phyloP scores from a whole-genome alignment of 2,329 filamentous ascomycete genomes.

The Fusarium chuoi region DNA sequence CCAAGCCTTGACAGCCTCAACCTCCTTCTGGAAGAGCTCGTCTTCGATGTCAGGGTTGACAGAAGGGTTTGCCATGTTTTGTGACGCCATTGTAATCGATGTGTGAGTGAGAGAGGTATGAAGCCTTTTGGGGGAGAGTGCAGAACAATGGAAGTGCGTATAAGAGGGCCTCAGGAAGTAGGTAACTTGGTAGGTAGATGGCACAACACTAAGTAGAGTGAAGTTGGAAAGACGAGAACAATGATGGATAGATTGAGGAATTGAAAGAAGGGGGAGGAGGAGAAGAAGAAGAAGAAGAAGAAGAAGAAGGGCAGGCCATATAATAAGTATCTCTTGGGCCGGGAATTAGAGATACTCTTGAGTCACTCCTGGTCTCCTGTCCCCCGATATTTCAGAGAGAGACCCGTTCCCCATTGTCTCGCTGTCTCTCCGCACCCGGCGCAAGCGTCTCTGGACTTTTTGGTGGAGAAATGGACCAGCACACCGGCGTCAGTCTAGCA shows the following conservation, averaged over 20 bases:
- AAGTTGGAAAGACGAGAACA: background rate
- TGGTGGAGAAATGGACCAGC: background rate
- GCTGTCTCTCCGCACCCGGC: slow-evolving; percentile 26
- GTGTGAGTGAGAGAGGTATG: background rate
- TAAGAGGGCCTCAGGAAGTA: slow-evolving; percentile 9
- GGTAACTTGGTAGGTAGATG: background rate
- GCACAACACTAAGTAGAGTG: slow-evolving; percentile 5
- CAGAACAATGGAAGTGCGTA: slow-evolving; percentile 1
- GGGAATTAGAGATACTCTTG: slow-evolving; percentile 29
- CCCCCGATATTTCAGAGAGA: slow-evolving; percentile 17
- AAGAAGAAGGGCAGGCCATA: slow-evolving; percentile 24
- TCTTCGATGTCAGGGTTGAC: slow-evolving; percentile 69
- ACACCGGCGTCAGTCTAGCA: slow-evolving; percentile 18
- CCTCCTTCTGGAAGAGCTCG: slow-evolving; percentile 80
- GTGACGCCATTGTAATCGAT: slow-evolving; percentile 61
- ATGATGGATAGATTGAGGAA: slow-evolving; percentile 2
- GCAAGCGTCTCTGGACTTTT: slow-evolving; percentile 6
- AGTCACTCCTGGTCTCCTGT: slow-evolving; percentile 35
- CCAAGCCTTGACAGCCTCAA: slow-evolving; percentile 91
- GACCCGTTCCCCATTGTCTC: slow-evolving; percentile 27
- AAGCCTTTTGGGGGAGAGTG: background rate
- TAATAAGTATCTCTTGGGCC: slow-evolving; percentile 41
- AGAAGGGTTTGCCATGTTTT: slow-evolving; percentile 70
- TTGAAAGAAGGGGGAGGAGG: background rate
- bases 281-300: too few relatives aligned